Evolutionary conservation across 179 eudicot species (phyloP).

Genomic region (Spinacia oleracea): DNA sequence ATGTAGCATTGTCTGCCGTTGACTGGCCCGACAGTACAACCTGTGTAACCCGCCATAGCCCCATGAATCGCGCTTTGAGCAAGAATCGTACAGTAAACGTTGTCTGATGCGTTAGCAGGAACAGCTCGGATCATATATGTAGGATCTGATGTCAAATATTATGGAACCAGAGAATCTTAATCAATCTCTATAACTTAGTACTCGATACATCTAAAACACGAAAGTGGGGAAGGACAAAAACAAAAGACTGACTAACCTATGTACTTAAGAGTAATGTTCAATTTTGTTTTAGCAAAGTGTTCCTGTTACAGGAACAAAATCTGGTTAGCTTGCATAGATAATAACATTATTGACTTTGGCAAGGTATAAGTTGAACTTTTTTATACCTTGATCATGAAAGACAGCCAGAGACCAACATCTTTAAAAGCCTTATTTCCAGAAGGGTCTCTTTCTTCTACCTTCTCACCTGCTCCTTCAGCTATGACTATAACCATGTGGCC

Average conservation of each 20-base stretch:
- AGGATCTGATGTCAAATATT: slow-evolving; percentile 51
- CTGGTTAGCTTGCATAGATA: not conserved
- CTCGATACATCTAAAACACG: not conserved
- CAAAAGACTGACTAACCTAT: slow-evolving; percentile 47
- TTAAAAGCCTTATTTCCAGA: slow-evolving; percentile 76
- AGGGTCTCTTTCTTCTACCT: slow-evolving; percentile 59
- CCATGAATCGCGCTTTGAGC: slow-evolving; percentile 92
- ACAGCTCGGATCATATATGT: slow-evolving; percentile 91
- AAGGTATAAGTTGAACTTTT: not conserved
- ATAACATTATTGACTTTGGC: not conserved
- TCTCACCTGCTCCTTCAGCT: slow-evolving; percentile 97
- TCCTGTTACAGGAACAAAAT: slow-evolving; percentile 46
- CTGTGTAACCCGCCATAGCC: slow-evolving; percentile 91
- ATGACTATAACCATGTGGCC: slow-evolving; percentile 97
- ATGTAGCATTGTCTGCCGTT: slow-evolving; percentile 79
- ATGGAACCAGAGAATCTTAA: slow-evolving; percentile 4
- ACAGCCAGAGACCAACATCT: slow-evolving; percentile 91
- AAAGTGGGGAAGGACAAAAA: not conserved
- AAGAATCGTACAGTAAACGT: slow-evolving; percentile 77
- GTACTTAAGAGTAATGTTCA: slow-evolving; percentile 75
- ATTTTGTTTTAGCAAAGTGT: slow-evolving; percentile 52
- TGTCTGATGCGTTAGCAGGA: slow-evolving; percentile 81
- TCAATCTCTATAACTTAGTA: not conserved
- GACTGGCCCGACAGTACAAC: slow-evolving; percentile 70
- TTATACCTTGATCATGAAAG: slow-evolving; percentile 76